A percentile compares a stretch with the other conserved stretches of the same genome.
Evolutionary conservation across 306 rosid genomes (phyloP).

Genomic region (Castanea mollissima): DNA sequence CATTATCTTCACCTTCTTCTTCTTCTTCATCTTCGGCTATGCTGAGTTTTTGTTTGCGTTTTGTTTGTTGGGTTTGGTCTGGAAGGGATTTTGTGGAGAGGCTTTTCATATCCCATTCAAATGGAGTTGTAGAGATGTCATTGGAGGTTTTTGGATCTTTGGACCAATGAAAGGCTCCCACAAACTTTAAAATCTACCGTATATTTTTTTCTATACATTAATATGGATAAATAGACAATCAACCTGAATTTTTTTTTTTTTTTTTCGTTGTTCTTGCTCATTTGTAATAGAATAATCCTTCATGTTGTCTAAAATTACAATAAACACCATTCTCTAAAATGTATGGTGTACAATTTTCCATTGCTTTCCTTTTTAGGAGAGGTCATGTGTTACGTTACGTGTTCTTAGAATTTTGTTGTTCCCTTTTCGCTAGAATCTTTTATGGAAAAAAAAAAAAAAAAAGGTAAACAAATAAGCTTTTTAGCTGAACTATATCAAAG

Average conservation of each 20-base stretch:
- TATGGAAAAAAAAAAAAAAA: too few relatives aligned
- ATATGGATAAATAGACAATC: constrained; percentile 18
- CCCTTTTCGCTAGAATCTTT: too few relatives aligned
- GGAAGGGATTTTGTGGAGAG: constrained; percentile 16
- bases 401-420: too few relatives aligned
- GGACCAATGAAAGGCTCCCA: constrained; percentile 38
- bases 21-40: background rate
- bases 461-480: too few relatives aligned
- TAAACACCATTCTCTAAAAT: background rate
- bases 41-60: background rate
- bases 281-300: background rate
- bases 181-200: background rate
- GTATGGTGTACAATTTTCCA: too few relatives aligned
- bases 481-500: too few relatives aligned
- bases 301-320: background rate
- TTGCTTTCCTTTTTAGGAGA: too few relatives aligned
- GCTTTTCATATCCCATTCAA: constrained; percentile 58
- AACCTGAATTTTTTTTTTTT: background rate
- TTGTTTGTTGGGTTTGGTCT: background rate
- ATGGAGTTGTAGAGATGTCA: constrained; percentile 13
- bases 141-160: constrained; percentile 12
- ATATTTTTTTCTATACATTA: background rate
- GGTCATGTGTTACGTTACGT: too few relatives aligned
- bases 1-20: background rate
- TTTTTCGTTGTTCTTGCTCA: background rate